Evolutionary conservation across 225 moss, liverwort and hornwort genomes (phyloP), one percentile per base, ranked within the genome.

Genomic region (Antitrichia curtipendula): DNA sequence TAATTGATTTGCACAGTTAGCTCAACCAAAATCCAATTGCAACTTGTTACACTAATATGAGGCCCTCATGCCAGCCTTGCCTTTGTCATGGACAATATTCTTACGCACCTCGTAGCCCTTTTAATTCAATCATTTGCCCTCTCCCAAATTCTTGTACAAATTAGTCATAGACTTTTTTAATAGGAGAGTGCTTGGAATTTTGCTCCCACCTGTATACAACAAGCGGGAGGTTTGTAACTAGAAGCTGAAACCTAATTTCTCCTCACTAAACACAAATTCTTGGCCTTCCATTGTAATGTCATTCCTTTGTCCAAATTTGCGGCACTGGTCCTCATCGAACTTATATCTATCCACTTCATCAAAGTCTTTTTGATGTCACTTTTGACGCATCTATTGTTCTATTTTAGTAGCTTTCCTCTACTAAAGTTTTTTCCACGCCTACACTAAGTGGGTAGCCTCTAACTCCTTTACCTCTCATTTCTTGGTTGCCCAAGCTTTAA

Each of bases 31-130:
- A 40, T 8, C 2, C 40, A 69, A 69, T 24, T 24, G 3, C 13
- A 40, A 7, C 1, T 1, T 68, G 13, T 0, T 0, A 0, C 0
- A 24, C 0, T 25, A 1, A 40, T 25, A 0, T 1, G 3, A 24
- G 3, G 5, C 5, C 8, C 0, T 69, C 8, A 14, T 40, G 5
- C 13, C 14, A 69, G 24, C 11, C 10, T 1, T 38, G 1, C 4
- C 65, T 12, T 40, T 5, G 0, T 3, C 1, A 1, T 13, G 0
- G 4, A 24, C 69, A 24, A 69, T 6, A 54, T 2, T 13, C 50
- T 50, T 50, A 50, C 13, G 66, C 2, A 38, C 4, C 13, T 8
- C 3, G 4, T 13, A 50, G 1, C 22, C 13, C 12, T 5, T 2
- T 15, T 3, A 41, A 70, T 41, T 41, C 1, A 41, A 0, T 3